A percentile compares a stretch with the other conserved stretches of the same genome.
phyloP scores from a whole-genome alignment of 2,329 filamentous ascomycete genomes.

The Furcasterigmium furcatum region DNA sequence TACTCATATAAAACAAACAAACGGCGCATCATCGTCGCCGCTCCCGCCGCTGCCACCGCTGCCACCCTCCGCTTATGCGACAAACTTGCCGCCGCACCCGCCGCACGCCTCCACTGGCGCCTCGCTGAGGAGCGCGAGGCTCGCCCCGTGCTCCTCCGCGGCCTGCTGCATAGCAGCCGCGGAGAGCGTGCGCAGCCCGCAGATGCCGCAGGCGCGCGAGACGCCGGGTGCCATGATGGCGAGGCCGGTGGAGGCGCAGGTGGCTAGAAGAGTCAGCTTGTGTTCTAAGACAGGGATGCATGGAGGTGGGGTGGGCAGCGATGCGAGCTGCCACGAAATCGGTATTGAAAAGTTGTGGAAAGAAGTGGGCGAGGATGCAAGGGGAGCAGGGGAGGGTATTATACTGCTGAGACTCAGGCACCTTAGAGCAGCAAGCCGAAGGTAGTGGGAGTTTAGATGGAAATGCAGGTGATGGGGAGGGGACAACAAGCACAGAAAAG shows the following conservation, averaged over 20 bases:
- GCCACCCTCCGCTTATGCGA: conserved; percentile 27
- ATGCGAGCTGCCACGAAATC: neutral
- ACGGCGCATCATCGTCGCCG: no score
- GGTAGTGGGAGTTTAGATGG: neutral
- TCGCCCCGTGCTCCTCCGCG: conserved; percentile 23
- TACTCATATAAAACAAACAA: neutral
- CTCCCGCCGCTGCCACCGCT: neutral
- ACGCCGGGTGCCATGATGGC: conserved; percentile 52
- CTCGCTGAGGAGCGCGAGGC: conserved; percentile 18
- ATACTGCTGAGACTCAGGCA: no score
- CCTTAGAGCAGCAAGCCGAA: no score
- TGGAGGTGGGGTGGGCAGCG: neutral
- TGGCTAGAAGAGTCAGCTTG: conserved; percentile 30
- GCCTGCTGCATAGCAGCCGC: conserved; percentile 34
- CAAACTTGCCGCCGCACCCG: conserved; percentile 38
- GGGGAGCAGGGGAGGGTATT: neutral
- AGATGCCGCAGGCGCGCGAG: conserved; percentile 53
- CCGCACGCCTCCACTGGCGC: conserved; percentile 31
- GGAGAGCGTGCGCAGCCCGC: conserved; percentile 47
- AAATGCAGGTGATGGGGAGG: neutral
- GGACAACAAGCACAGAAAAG: neutral
- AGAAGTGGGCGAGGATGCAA: neutral
- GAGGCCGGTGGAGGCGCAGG: conserved; percentile 50
- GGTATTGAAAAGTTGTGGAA: no score
- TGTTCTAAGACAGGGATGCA: neutral